Base-by-base conservation (phyloP, 768 basidiomycete genomes). In the Suillus placidus region DNA sequence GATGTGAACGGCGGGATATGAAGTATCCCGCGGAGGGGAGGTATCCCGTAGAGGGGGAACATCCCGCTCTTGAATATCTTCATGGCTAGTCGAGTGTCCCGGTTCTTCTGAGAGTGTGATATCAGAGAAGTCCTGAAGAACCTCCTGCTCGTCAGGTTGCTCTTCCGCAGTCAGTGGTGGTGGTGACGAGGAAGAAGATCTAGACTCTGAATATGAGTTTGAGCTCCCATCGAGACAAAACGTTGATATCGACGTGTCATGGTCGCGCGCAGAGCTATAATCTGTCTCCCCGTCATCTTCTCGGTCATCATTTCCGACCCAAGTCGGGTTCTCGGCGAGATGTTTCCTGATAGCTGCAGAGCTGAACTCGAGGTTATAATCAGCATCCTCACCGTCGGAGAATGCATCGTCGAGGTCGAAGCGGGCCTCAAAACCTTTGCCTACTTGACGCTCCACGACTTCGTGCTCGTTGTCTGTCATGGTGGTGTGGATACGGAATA, bases 401-500 rank as follows among this genome's bases (percentile, higher is more conserved):
- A 93, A 93, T 16, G 89, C 88, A 73, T 93, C 92, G 77, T 92
- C 90, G 47, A 85, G 75, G 68, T 82, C 77, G 62, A 83, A 76
- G n/a, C 65, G 68, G 6, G 55, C 3, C 32, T 71, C 68, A 4
- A 72, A 47, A 13, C 71, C 69, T 62, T 77, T 75, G 55, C 72
- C 72, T 35, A 70, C 68, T 47, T 73, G 68, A 2, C 75, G 67
- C 43, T 76, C 63, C 38, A 75, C 63, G 14, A 30, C 54, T 62
- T 70, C 60, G 9, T 52, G 37, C 13, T 51, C 32, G 30, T 38
- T 30, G 37, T 65, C 70, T 51, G 72, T 51, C 68, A 70, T 76
- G 66, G 49, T 20, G 26, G 10, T 18, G 40, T 49, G 51, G 51
- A 30, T 51, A 42, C 18, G 58, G n/a, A n/a, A 26, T 42, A 13